Base-by-base conservation (phyloP, 768 basidiomycete genomes). In the Psilocybe subaeruginosa region DNA sequence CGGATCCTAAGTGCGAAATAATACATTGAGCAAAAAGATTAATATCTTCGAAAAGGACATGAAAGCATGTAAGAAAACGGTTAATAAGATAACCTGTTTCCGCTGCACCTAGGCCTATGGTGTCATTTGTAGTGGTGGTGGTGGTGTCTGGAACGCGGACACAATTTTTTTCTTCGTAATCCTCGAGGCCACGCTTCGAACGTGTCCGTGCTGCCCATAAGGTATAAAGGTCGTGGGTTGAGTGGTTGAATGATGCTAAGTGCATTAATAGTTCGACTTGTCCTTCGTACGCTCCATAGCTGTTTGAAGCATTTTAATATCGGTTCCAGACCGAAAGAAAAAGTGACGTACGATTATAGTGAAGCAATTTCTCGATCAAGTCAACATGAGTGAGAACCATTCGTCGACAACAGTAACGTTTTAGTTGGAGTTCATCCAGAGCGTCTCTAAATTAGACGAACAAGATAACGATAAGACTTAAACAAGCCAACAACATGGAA, bases 331-430 rank as follows among this genome's bases (percentile, higher is more conserved):
- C 19, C 55, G 57, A 29, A 11, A 46, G 39, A 14, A 16, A 35
- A 49, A 16, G 11, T 23, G 16, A 80, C 91, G 67, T 54, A 97
- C 95, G 95, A 75, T 96, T 97, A 74, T 97, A 99, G 69, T 97
- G 94, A 23, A 99, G 80, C 16, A 98, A 83, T 76, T 98, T 98
- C 77, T 98, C 97, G 67, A 98, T 98, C 64, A 98, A 82, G 76
- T 98, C 97, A 58, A 98, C 97, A 73, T 99, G 97, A 0, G 97
- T 98, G 56, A 98, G 79, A 4, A 99, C 93, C 97, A 98, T 99
- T 50, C 97, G 86, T 49, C 96, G 84, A 76, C 97, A 98, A 76
- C 97, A 99, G 71, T 99, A 99, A 58, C 97, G 80, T 75, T 93
- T 96, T 48, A 99, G 77, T 66, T 95, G 91, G 1, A 97, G 79